phyloP scores from a whole-genome alignment of 2,329 filamentous ascomycete species.

The Cercospora sp. region DNA sequence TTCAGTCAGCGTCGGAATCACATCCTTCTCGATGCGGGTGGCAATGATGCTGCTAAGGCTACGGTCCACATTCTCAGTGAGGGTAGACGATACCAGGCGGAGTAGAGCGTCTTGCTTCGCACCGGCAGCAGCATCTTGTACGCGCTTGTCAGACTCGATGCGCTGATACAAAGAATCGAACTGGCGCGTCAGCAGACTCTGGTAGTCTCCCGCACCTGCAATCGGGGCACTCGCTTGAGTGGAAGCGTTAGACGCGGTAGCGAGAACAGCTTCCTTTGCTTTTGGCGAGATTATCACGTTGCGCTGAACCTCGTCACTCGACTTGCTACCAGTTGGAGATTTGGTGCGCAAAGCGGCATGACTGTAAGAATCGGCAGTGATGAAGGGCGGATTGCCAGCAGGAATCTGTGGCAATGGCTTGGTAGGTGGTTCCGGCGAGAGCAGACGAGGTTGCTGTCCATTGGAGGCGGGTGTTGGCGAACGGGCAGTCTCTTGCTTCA shows the following conservation, averaged over 20 bases:
- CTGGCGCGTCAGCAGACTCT: conserved; percentile 44
- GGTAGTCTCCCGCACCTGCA: conserved; percentile 10
- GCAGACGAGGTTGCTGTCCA: conserved; percentile 18
- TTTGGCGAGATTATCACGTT: conserved; percentile 21
- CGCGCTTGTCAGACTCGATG: conserved; percentile 68
- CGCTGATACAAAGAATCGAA: conserved; percentile 59
- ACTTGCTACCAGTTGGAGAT: conserved; percentile 18
- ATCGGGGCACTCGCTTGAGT: conserved; percentile 18
- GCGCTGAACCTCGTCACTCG: conserved; percentile 25
- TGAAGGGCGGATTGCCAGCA: conserved; percentile 35
- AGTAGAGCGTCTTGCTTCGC: conserved; percentile 71
- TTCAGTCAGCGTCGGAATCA: conserved; percentile 73
- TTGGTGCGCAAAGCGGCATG: conserved; percentile 33
- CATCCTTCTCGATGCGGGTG: conserved; percentile 69
- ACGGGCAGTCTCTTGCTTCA: conserved; percentile 25
- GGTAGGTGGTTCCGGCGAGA: conserved; percentile 26
- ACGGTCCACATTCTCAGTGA: conserved; percentile 71
- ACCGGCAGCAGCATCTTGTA: conserved; percentile 61
- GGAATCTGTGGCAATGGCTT: conserved; percentile 32
- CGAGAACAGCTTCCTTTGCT: conserved; percentile 2
- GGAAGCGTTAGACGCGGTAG: conserved; percentile 10
- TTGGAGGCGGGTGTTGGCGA: conserved; percentile 24
- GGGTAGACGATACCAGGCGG: conserved; percentile 65
- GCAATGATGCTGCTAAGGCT: conserved; percentile 75
- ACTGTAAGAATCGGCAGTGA: conserved; percentile 44